Base-by-base conservation (phyloP, 2,329 filamentous ascomycete genomes). In the Anthostomella pinea region DNA sequence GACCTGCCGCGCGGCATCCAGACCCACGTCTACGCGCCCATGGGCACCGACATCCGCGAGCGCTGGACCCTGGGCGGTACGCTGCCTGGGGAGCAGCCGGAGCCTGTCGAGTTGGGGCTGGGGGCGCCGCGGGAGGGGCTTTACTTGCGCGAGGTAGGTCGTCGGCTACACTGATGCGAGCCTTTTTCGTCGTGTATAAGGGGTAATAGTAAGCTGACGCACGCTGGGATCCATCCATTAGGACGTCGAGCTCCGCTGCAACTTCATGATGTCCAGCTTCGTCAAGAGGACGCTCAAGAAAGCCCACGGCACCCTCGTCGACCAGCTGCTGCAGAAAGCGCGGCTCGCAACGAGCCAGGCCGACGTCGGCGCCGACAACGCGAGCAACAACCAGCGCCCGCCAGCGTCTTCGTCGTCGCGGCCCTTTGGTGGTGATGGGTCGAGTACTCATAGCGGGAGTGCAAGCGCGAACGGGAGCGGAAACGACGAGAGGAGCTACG, bases 211-310 rank as follows among this genome's bases (percentile, higher is more conserved):
- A n/a, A n/a, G n/a, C n/a, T n/a, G n/a, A n/a, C n/a, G n/a, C n/a
- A n/a, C n/a, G n/a, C n/a, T n/a, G n/a, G n/a, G n/a, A n/a, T n/a
- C n/a, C n/a, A n/a, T n/a, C n/a, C n/a, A n/a, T n/a, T 17, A 58
- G 67, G 88, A 95, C 48, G 82, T 93, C 31, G 83, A 88, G 45
- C 81, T 95, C 70, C 76, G 76, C 39, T 94, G 87, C 66, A 91
- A 89, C 53, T 67, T 88, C 39, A 68, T 93, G 45, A 76, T 93
- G 67, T 73, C 81, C 0, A 65, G 68, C 6, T 94, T 94, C 54
- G 85, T 95, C 40, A 90, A 86, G 69, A 85, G 81, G 64, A 93
- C 86, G 10, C 72, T 94, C 29, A 85, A 85, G 53, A 86, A 85
- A 54, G 78, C 85, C 0, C 87, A 94, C 53, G 73, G 70, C 8